phyloP scores from a whole-genome alignment of 192 early-diverging fungal species.

The Coemansia sp. region DNA sequence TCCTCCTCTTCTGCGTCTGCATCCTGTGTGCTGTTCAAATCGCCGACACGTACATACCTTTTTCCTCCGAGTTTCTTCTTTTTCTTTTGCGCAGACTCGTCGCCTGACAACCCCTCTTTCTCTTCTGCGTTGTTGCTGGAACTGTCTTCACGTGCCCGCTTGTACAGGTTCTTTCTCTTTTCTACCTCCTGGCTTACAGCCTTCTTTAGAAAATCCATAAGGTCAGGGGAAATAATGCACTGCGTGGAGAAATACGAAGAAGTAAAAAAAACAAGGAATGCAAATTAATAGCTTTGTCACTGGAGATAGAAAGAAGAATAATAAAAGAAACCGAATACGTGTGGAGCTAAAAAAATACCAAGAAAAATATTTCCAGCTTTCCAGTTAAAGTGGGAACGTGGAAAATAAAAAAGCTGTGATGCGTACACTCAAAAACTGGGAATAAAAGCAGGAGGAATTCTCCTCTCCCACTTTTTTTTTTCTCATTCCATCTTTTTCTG shows the following conservation, averaged over 20 bases:
- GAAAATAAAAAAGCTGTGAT: too few relatives aligned
- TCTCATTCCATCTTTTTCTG: neutral
- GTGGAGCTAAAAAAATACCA: too few relatives aligned
- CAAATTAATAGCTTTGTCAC: neutral
- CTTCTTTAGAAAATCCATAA: constrained; percentile 67
- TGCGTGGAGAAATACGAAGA: neutral
- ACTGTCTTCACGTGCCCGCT: constrained; percentile 33
- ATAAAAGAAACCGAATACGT: too few relatives aligned
- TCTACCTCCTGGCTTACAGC: constrained; percentile 62
- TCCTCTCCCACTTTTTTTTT: neutral
- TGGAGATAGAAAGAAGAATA: too few relatives aligned
- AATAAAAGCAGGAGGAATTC: too few relatives aligned
- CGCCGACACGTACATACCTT: constrained; percentile 84
- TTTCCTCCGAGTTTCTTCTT: constrained; percentile 30
- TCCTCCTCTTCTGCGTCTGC: constrained; percentile 55
- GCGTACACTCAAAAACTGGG: too few relatives aligned
- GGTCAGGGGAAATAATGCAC: neutral
- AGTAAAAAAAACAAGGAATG: neutral
- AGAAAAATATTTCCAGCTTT: too few relatives aligned
- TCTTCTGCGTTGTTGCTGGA: constrained; percentile 6
- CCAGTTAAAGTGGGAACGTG: too few relatives aligned
- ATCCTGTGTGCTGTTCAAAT: constrained; percentile 68
- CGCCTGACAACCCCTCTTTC: constrained; percentile 14
- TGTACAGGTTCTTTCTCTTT: constrained; percentile 67
- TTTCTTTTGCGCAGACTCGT: neutral